Base-by-base conservation (phyloP, 169 alveolate species). In the Eimeria zaria region DNA sequence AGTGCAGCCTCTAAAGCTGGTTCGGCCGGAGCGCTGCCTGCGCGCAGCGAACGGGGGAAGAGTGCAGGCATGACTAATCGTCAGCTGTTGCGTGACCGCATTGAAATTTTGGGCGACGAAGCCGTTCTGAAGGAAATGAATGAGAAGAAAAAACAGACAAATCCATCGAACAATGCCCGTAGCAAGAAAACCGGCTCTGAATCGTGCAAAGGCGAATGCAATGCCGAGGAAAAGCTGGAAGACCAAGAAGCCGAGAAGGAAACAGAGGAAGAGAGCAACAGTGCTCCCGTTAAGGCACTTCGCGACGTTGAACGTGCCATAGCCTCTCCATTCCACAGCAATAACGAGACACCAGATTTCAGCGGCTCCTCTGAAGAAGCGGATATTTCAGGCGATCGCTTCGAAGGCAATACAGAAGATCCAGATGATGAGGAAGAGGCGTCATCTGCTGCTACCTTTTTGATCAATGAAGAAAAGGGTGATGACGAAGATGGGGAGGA, bases 201-300 rank as follows among this genome's bases (percentile, higher is more conserved):
- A 33, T 30, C 39, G 89, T 20, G 69, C 89, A 51, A 78, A 78
- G 69, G 89, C 69, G 69, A 44, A 9, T 46, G 89, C 89, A 78
- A 24, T 20, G 27, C 41, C 39, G 44, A 12, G 58, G 55, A 58
- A 84, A 67, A 84, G 55, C 20, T 44, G 91, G 27, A 53, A 30
- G 91, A 84, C 27, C 36, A 84, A 27, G 14, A 30, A 84, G 76
- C 58, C 16, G 74, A 58, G 41, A 16, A 41, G 8, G 60, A 27
- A n/a, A 51, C 27, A 22, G 33, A 74, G 41, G 60, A 39, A 36
- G 30, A 41, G 2, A 27, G 24, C 0, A 6, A 27, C 5, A 22
- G 44, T 36, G 33, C 60, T 22, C 48, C 90, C 12, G 73, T 36
- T 14, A 84, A 84, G 41, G 81, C 41, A 22, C 81, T 60, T 33